Conservation (phyloP, 345 rosid genomes). For the Eucalyptus grandis region DNA sequence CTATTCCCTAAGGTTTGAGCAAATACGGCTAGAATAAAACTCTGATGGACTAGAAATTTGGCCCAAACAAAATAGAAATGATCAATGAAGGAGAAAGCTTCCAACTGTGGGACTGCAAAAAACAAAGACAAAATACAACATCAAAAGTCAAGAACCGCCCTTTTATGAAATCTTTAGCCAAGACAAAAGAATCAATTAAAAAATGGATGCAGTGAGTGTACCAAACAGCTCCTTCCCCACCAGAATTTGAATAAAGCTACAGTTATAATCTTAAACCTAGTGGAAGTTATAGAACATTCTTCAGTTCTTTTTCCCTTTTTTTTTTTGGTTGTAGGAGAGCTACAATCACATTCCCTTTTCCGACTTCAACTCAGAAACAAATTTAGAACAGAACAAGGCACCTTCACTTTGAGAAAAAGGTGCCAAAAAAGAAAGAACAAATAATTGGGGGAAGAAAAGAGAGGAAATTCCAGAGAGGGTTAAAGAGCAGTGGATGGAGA, state of each 20-base stretch:
- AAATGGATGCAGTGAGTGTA: constrained; percentile 30
- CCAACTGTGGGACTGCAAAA: background rate
- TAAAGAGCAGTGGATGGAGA: background rate
- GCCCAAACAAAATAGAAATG: background rate
- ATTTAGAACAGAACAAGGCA: constrained; percentile 18
- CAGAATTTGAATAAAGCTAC: constrained; percentile 12
- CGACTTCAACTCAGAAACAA: constrained; percentile 37
- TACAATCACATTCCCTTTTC: constrained; percentile 41
- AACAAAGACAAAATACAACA: background rate
- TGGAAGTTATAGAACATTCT: constrained; percentile 33
- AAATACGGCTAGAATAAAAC: background rate
- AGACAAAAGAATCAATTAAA: constrained; percentile 30
- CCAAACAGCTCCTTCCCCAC: constrained; percentile 41
- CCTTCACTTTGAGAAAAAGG: constrained; percentile 37
- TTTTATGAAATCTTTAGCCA: background rate
- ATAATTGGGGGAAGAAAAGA: background rate
- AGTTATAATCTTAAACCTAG: constrained; percentile 28
- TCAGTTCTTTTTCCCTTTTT: background rate
- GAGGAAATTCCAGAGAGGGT: background rate
- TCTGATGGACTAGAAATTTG: background rate
- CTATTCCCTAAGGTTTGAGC: background rate
- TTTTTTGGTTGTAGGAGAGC: constrained; percentile 27
- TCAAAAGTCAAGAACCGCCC: background rate
- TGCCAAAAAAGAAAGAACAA: background rate
- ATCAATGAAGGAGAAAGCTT: background rate